phyloP scores from a whole-genome alignment of 179 eudicot genomes.

The Actinidia polygama region DNA sequence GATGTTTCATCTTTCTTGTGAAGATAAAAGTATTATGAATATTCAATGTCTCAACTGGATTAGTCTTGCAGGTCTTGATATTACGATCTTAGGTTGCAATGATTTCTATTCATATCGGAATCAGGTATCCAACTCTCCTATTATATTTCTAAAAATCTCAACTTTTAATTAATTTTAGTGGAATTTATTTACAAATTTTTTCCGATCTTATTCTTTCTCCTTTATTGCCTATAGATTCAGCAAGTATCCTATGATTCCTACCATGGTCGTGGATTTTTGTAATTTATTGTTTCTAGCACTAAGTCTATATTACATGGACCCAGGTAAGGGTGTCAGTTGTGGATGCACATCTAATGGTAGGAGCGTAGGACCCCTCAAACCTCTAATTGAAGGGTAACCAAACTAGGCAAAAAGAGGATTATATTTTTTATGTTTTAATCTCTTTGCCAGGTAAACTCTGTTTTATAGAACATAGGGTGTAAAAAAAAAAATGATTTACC shows the following conservation, averaged over 20 bases:
- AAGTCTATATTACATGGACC: no score
- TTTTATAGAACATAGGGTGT: no score
- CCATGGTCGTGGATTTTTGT: no score
- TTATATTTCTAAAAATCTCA: not conserved
- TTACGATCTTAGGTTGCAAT: constrained; percentile 94
- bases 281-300: no score
- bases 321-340: no score
- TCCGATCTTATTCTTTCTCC: not conserved
- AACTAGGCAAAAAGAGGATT: no score
- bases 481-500: no score
- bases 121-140: constrained; percentile 58
- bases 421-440: no score
- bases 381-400: no score
- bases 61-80: constrained; percentile 92
- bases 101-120: constrained; percentile 95
- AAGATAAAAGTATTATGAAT: constrained; percentile 15
- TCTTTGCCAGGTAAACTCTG: no score
- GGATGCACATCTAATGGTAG: no score
- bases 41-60: constrained; percentile 35
- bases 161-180: not conserved
- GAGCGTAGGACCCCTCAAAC: no score
- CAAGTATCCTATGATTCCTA: not conserved
- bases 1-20: constrained; percentile 8
- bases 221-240: not conserved
- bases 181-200: not conserved